Evolutionary conservation across 164 flowering plant genomes (phyloP).

Genomic region (Sextonia rubra): DNA sequence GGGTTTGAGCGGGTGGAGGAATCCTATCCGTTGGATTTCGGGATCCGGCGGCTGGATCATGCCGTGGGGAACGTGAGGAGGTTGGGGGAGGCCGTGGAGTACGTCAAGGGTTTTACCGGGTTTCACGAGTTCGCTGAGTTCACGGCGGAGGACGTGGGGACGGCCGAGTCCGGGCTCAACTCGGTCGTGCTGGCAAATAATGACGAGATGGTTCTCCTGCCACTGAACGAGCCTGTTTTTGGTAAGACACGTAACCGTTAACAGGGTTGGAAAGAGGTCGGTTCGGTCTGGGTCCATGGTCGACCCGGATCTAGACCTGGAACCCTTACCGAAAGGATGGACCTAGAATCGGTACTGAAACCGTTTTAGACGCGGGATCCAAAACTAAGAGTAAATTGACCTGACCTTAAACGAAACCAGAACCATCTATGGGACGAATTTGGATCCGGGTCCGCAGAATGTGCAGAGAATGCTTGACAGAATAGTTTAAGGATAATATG

Average conservation of each 20-base stretch:
- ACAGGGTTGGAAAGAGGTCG: no score
- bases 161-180: slow-evolving; percentile 82
- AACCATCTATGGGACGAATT: no score
- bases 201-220: slow-evolving; percentile 68
- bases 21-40: slow-evolving; percentile 47
- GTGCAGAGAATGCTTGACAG: no score
- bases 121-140: slow-evolving; percentile 91
- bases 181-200: slow-evolving; percentile 74
- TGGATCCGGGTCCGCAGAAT: no score
- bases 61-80: slow-evolving; percentile 80
- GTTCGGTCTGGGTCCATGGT: no score
- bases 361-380: no score
- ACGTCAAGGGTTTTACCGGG: slow-evolving; percentile 63
- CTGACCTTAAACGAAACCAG: no score
- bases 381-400: no score
- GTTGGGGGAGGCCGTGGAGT: slow-evolving; percentile 48
- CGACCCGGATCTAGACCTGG: no score
- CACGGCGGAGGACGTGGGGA: slow-evolving; percentile 85
- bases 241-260: slow-evolving; percentile 17
- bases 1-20: slow-evolving; percentile 45
- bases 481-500: no score
- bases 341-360: no score
- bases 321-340: no score
- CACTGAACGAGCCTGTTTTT: slow-evolving; percentile 82
- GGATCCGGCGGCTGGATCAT: slow-evolving; percentile 71